A percentile compares a stretch with the other conserved stretches of the same genome.
phyloP scores from a whole-genome alignment of 306 rosid species.

The Vigna mungo region DNA sequence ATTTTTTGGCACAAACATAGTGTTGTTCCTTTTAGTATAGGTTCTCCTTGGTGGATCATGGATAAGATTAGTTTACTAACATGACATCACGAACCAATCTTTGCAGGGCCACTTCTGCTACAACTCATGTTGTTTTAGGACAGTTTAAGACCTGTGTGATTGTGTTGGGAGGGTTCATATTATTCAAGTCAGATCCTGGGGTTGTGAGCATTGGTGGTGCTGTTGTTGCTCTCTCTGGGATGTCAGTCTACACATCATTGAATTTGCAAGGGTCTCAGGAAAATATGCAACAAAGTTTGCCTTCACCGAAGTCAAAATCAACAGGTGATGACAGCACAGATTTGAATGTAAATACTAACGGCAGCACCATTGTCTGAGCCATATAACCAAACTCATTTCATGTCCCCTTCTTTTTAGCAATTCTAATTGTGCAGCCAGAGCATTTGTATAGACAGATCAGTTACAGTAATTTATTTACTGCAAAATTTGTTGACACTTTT shows the following conservation, averaged over 20 bases:
- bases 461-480: constrained; percentile 23
- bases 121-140: constrained; percentile 93
- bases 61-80: constrained; percentile 37
- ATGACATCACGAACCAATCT: background rate
- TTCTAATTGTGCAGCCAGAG: constrained; percentile 36
- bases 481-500: background rate
- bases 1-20: background rate
- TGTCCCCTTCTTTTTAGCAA: constrained; percentile 38
- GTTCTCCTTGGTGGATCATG: background rate
- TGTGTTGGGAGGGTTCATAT: constrained; percentile 57
- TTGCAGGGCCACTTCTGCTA: constrained; percentile 96
- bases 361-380: constrained; percentile 46
- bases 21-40: constrained; percentile 3
- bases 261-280: constrained; percentile 52
- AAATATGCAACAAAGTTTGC: constrained; percentile 32
- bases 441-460: constrained; percentile 35
- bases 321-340: constrained; percentile 43
- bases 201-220: constrained; percentile 56
- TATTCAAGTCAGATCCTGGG: constrained; percentile 59
- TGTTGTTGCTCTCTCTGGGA: constrained; percentile 51
- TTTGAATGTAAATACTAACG: constrained; percentile 46
- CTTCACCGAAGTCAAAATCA: constrained; percentile 40
- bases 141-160: constrained; percentile 93
- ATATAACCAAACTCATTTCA: constrained; percentile 20
- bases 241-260: constrained; percentile 50